Percentiles rank a stretch among this genome's conserved stretches.
Conservation (phyloP, 176 grass and related monocot genomes). For the Coix lacrymajobi region DNA sequence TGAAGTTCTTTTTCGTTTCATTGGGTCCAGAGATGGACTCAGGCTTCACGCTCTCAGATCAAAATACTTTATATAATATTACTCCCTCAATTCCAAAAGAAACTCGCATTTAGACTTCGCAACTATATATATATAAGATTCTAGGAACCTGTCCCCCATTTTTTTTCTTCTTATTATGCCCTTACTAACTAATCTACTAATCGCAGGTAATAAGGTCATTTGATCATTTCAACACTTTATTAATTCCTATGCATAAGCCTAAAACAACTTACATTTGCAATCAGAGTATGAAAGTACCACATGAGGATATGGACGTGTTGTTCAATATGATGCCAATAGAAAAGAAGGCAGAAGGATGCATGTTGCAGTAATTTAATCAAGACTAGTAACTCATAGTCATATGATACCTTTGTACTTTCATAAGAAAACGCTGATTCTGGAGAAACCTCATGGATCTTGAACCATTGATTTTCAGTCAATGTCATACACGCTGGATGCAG, state of each 20-base stretch:
- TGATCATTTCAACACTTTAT: not conserved
- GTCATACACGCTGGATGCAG: conserved; percentile 26
- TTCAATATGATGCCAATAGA: conserved; percentile 7
- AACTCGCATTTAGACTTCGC: not conserved
- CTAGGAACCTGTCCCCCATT: not conserved
- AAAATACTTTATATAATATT: not conserved
- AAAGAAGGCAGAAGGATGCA: conserved; percentile 8
- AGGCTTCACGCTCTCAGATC: not conserved
- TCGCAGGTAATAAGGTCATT: not conserved
- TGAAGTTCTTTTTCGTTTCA: not conserved
- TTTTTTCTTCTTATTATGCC: not conserved
- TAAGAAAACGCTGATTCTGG: conserved; percentile 76
- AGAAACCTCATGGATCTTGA: conserved; percentile 57
- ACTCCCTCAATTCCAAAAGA: not conserved
- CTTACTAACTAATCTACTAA: not conserved
- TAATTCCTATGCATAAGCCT: not conserved
- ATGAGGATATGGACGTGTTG: not conserved
- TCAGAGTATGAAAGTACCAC: not conserved
- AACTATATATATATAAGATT: not conserved
- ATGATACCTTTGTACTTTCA: conserved; percentile 80
- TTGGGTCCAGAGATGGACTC: not conserved
- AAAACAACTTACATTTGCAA: not conserved
- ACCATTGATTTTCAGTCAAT: conserved; percentile 37
- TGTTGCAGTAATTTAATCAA: not conserved
- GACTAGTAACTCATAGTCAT: not conserved